These are phyloP conservation scores for Eruca vesicaria DNA, from an alignment of 441 rosid genomes.

Conservation along the genomic window DNA sequence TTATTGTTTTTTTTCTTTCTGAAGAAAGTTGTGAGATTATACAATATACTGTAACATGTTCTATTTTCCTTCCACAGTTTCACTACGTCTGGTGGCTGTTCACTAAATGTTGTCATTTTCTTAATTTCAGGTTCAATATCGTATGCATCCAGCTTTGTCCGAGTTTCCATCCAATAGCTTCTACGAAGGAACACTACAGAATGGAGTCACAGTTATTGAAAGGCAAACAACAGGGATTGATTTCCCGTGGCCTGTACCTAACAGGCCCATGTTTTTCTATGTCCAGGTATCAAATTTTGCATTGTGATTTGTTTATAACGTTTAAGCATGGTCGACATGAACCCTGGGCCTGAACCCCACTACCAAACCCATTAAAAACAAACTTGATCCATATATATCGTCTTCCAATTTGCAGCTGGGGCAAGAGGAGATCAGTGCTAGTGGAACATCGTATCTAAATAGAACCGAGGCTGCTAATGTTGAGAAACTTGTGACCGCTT, in stretches of 20 bases:
- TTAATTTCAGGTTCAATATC: constrained; percentile 83
- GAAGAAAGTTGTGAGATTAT: background rate
- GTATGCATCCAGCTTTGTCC: constrained; percentile 98
- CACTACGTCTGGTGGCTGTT: background rate
- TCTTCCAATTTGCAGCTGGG: constrained; percentile 75
- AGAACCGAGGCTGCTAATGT: constrained; percentile 99
- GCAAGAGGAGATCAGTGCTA: constrained; percentile 99
- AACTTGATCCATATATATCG: background rate
- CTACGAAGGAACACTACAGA: constrained; percentile 97
- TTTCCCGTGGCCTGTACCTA: constrained; percentile 99
- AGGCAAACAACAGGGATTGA: constrained; percentile 94
- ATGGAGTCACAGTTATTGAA: constrained; percentile 97
- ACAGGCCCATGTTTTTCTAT: constrained; percentile 98
- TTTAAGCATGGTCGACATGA: background rate
- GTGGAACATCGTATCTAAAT: constrained; percentile 98
- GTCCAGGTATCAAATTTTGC: constrained; percentile 69
- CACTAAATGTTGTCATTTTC: background rate
- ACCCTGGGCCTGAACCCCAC: background rate
- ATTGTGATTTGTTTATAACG: background rate
- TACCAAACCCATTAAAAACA: background rate
- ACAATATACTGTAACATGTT: no score
- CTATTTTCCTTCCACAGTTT: background rate
- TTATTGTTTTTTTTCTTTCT: background rate
- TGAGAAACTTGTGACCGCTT: constrained; percentile 97
- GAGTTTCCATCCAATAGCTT: constrained; percentile 98